Conservation (phyloP, 257 asterid species). For the Verbascum thapsus region DNA sequence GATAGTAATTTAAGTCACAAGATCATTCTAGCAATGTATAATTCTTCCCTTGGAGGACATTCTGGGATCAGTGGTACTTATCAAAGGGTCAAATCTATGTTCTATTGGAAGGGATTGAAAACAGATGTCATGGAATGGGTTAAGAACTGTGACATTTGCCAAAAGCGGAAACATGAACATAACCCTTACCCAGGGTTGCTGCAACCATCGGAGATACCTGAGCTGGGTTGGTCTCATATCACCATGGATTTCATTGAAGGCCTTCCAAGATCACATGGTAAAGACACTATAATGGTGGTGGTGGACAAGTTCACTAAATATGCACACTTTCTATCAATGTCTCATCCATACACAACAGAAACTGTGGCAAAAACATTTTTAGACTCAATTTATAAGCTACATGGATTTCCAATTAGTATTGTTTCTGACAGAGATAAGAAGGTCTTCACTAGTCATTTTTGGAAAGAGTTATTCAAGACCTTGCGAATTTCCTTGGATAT, state of each 20-base stretch:
- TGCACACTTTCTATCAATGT: not conserved
- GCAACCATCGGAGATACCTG: not conserved
- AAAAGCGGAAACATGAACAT: not conserved
- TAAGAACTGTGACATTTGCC: not conserved
- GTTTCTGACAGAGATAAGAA: not conserved
- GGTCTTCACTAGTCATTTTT: not conserved
- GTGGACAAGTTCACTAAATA: constrained; percentile 9
- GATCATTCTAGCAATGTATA: not conserved
- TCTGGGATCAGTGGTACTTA: not conserved
- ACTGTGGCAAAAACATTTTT: not conserved
- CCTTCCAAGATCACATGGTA: not conserved
- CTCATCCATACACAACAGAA: not conserved
- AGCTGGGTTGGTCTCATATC: not conserved
- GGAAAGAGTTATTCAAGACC: not conserved
- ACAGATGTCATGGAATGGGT: too few relatives aligned
- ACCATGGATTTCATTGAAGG: constrained; percentile 15
- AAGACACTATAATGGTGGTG: not conserved
- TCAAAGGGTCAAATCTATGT: not conserved
- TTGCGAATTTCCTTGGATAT: too few relatives aligned
- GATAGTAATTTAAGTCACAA: too few relatives aligned
- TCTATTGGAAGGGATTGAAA: not conserved
- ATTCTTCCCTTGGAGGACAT: not conserved
- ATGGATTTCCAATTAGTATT: not conserved
- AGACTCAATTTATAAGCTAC: not conserved
- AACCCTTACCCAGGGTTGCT: not conserved